phyloP scores from a whole-genome alignment of 257 asterid species.

The Eustoma russellianum region DNA sequence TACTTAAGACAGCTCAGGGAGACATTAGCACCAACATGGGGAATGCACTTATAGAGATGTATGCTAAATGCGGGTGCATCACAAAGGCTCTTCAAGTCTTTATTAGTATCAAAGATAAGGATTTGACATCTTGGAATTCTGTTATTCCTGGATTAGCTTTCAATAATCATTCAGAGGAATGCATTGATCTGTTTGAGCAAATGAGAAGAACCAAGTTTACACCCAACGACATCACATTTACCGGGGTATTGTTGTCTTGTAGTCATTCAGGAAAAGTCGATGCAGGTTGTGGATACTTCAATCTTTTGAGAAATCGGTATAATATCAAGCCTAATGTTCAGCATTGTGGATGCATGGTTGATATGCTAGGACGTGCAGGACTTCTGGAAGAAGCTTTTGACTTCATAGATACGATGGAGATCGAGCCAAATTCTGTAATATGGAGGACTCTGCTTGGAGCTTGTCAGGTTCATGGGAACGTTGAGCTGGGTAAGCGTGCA shows the following conservation, averaged over 20 bases:
- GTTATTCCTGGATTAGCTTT: slow-evolving; percentile 50
- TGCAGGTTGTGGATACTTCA: slow-evolving; percentile 43
- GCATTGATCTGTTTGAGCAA: slow-evolving; percentile 49
- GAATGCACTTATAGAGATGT: slow-evolving; percentile 70
- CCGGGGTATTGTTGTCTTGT: slow-evolving; percentile 52
- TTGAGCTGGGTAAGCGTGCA: slow-evolving; percentile 56
- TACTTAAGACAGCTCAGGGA: slow-evolving; percentile 33
- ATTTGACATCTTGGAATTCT: slow-evolving; percentile 53
- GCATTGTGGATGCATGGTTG: slow-evolving; percentile 77
- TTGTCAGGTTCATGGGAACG: slow-evolving; percentile 55
- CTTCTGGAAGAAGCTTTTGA: slow-evolving; percentile 53
- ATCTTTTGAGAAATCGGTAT: slow-evolving; percentile 33
- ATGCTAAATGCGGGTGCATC: slow-evolving; percentile 58
- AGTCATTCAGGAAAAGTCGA: slow-evolving; percentile 60
- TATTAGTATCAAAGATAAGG: slow-evolving; percentile 46
- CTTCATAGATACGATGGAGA: slow-evolving; percentile 41
- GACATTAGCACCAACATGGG: slow-evolving; percentile 33
- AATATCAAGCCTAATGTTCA: slow-evolving; percentile 39
- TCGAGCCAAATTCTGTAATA: slow-evolving; percentile 54
- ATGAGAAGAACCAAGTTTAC: slow-evolving; percentile 41
- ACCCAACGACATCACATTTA: slow-evolving; percentile 57
- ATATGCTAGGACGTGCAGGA: slow-evolving; percentile 64
- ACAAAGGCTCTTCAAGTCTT: slow-evolving; percentile 46
- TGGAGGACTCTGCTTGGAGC: slow-evolving; percentile 79
- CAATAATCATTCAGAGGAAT: slow-evolving; percentile 40